A percentile compares a stretch with the other conserved stretches of the same genome.
phyloP scores from a whole-genome alignment of 192 early-diverging fungal genomes.

The Thamnidium elegans region DNA sequence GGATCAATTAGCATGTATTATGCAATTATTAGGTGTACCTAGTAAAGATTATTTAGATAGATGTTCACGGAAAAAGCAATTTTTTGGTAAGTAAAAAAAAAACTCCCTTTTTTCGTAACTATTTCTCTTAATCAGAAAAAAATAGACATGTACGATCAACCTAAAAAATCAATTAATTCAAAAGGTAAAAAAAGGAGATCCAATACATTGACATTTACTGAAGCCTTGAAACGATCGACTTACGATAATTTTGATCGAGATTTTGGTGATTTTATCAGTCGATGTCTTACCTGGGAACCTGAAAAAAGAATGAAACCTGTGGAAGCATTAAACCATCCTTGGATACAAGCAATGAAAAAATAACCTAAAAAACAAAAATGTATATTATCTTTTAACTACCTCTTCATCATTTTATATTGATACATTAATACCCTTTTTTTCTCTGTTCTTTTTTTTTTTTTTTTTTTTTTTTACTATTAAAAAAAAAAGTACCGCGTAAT shows the following conservation, averaged over 20 bases:
- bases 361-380: too few species aligned
- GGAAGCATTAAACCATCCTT: conserved; percentile 83
- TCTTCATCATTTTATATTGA: too few species aligned
- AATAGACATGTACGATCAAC: conserved; percentile 52
- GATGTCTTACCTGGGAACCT: conserved; percentile 91
- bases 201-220: conserved; percentile 70
- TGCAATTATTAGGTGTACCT: conserved; percentile 88
- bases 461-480: background rate
- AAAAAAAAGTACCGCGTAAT: too few species aligned
- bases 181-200: conserved; percentile 89
- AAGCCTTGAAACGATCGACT: conserved; percentile 62
- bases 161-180: conserved; percentile 67
- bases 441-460: conserved; percentile 3
- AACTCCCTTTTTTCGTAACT: too few species aligned
- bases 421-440: background rate
- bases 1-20: conserved; percentile 91
- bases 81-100: conserved; percentile 66
- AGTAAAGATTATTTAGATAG: conserved; percentile 67
- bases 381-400: too few species aligned
- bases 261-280: conserved; percentile 86
- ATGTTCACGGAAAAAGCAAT: conserved; percentile 75
- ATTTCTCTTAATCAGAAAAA: too few species aligned
- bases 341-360: conserved; percentile 48
- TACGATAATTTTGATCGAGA: conserved; percentile 61
- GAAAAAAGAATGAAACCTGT: conserved; percentile 80